phyloP scores from a whole-genome alignment of 1,139 yeast genomes.

The Kodamaea arcana region DNA sequence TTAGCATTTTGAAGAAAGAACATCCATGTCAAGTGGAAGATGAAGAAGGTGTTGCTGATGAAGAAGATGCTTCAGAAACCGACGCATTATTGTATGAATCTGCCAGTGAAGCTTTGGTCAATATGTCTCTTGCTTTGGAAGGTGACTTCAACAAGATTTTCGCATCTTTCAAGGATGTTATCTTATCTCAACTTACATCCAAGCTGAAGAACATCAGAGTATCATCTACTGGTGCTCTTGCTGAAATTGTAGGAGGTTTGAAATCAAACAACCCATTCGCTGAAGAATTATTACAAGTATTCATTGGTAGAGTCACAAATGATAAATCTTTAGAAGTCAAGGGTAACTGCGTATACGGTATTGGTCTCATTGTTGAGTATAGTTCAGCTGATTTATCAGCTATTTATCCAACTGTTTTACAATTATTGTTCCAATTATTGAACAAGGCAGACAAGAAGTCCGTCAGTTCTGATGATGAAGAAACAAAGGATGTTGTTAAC shows the following conservation, averaged over 20 bases:
- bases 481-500: conserved; percentile 73
- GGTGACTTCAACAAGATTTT: conserved; percentile 72
- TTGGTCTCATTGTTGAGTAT: conserved; percentile 72
- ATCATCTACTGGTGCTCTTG: conserved; percentile 82
- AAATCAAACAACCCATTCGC: conserved; percentile 63
- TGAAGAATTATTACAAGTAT: conserved; percentile 65
- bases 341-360: conserved; percentile 95
- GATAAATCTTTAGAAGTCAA: conserved; percentile 88
- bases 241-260: conserved; percentile 82
- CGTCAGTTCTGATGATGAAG: conserved; percentile 65
- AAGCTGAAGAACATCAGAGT: conserved; percentile 75
- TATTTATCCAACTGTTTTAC: conserved; percentile 65
- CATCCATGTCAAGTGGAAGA: conserved; percentile 75
- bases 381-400: conserved; percentile 57
- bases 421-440: conserved; percentile 73
- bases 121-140: conserved; percentile 70
- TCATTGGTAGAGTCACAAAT: conserved; percentile 61
- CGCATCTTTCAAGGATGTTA: conserved; percentile 64
- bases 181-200: conserved; percentile 57
- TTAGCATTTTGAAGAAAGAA: conserved; percentile 69
- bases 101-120: conserved; percentile 79
- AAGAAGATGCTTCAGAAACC: conserved; percentile 75
- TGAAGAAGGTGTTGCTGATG: conserved; percentile 51
- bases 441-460: conserved; percentile 73
- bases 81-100: conserved; percentile 83